Percentiles rank a stretch among this genome's conserved stretches.
Conservation (phyloP, 2,329 filamentous ascomycete genomes). For the Paraphoma sp. region DNA sequence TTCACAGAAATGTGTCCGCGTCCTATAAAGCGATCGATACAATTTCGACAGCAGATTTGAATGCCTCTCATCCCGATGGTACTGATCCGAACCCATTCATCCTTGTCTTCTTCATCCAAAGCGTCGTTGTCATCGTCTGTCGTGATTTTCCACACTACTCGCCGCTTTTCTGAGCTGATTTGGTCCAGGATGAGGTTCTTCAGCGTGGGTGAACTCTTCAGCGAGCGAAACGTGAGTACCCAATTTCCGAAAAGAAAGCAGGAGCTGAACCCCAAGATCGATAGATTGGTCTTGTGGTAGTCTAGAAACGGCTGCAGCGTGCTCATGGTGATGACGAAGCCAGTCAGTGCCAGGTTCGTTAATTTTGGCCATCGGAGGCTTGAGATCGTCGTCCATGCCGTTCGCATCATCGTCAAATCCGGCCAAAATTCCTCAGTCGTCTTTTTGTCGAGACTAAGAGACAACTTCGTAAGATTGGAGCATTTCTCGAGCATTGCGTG, state of each 20-base stretch:
- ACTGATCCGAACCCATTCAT: neutral
- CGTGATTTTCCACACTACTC: neutral
- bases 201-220: neutral
- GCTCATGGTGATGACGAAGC: neutral
- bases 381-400: neutral
- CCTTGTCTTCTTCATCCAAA: neutral
- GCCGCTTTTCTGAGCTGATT: neutral
- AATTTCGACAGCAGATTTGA: neutral
- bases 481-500: neutral
- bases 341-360: neutral
- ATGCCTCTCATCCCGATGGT: neutral
- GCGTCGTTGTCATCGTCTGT: neutral
- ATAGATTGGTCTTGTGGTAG: neutral
- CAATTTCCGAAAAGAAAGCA: neutral
- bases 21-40: too few species aligned
- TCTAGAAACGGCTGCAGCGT: neutral
- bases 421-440: neutral
- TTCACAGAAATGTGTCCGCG: too few species aligned
- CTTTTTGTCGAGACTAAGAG: neutral
- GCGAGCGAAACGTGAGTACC: neutral
- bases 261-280: too few species aligned
- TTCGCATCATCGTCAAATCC: neutral
- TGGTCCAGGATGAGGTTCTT: neutral
- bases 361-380: neutral
- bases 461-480: neutral